Evolutionary conservation across 192 early-diverging fungal genomes (phyloP), one percentile per base, ranked within the genome.

Genomic region (Phycomyces blakesleeanus): DNA sequence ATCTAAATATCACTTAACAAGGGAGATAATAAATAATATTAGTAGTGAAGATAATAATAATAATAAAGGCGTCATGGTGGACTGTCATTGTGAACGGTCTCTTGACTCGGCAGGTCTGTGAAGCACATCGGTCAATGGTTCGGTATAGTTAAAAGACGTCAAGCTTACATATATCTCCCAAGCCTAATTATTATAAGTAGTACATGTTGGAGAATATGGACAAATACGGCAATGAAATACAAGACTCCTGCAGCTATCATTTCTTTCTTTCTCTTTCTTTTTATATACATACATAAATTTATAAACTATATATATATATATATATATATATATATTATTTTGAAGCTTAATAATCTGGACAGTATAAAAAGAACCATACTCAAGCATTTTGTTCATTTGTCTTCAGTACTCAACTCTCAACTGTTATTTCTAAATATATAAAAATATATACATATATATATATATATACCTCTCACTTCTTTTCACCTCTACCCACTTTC

Each of bases 71-170:
- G 18, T 47, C 44, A 47, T 47, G 15, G 3, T 18, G 12, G 44
- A 14, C 18, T n/a, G 44, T 47, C 12, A n/a, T n/a, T 47, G 44
- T 47, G 18, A 18, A 47, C 18, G 18, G 18, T 47, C 18, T 14
- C 18, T 47, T 47, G 18, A 18, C 44, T 47, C 44, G 44, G 44
- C 44, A 47, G 18, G 12, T 47, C 44, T 34, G 29, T 34, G 29
- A 34, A 34, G 18, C 18, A 47, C 3, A 18, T 47, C 44, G 44
- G 44, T 18, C 44, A 47, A 18, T 47, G 12, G 11, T 7, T 47
- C 44, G 44, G 44, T 47, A n/a, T 47, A 47, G 44, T 47, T 34
- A 34, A 47, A 47, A 47, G 44, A 47, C 18, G 44, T 18, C 18
- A 47, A 14, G 15, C 44, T 47, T 47, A 18, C 18, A 34, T 34